Evolutionary conservation across 1,284 basidiomycete species (phyloP).

Genomic region (Trametes hirsuta): DNA sequence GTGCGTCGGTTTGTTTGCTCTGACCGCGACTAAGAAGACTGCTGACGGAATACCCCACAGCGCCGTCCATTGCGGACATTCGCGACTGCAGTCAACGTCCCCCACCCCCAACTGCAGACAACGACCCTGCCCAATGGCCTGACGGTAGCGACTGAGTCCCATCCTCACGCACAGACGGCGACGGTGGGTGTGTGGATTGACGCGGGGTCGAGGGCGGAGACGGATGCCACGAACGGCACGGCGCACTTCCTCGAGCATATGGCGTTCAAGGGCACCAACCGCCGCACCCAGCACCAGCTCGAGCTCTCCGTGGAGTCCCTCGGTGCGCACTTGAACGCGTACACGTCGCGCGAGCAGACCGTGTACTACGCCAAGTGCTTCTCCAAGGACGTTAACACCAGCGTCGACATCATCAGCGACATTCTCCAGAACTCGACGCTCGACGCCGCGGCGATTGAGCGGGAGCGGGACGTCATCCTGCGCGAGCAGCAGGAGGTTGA

Average conservation of each 20-base stretch:
- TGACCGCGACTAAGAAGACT: not conserved
- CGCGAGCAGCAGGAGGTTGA: slow-evolving; percentile 99
- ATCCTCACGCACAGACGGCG: slow-evolving; percentile 94
- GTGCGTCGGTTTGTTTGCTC: slow-evolving; percentile 40
- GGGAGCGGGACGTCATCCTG: slow-evolving; percentile 96
- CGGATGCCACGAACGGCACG: slow-evolving; percentile 91
- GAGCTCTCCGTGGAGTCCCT: slow-evolving; percentile 99
- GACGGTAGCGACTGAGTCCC: slow-evolving; percentile 91
- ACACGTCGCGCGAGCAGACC: slow-evolving; percentile 98
- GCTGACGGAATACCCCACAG: slow-evolving; percentile 26
- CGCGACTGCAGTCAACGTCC: slow-evolving; percentile 71
- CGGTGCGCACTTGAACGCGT: slow-evolving; percentile 97
- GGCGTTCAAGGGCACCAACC: slow-evolving; percentile 94
- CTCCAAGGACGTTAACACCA: slow-evolving; percentile 90
- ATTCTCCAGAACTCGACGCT: slow-evolving; percentile 98
- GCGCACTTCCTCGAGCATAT: slow-evolving; percentile 99
- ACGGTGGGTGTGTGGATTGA: slow-evolving; percentile 99
- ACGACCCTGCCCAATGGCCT: slow-evolving; percentile 91
- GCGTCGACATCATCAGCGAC: slow-evolving; percentile 98
- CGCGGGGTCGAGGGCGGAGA: slow-evolving; percentile 96
- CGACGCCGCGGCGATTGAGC: slow-evolving; percentile 87
- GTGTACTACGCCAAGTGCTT: slow-evolving; percentile 99
- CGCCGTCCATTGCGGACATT: slow-evolving; percentile 53
- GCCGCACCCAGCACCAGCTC: slow-evolving; percentile 88
- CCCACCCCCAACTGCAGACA: slow-evolving; percentile 81